A percentile compares a stretch with the other conserved stretches of the same genome.
Evolutionary conservation across 139 green algal species (phyloP).

Genomic region (Chlorella sorokiniana): DNA sequence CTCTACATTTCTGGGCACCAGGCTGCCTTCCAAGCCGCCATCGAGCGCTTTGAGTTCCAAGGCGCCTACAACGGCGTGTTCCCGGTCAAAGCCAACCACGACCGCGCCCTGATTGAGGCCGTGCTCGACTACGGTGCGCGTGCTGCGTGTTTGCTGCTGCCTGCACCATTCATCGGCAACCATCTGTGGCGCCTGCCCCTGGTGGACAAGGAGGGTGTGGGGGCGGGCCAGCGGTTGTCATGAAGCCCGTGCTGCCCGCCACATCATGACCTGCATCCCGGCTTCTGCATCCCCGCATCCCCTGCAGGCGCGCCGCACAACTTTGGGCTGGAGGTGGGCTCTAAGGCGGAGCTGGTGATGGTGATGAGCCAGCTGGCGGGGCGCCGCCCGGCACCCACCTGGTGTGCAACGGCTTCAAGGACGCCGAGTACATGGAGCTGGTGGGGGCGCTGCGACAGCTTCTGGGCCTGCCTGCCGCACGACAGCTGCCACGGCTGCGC

Average conservation of each 20-base stretch:
- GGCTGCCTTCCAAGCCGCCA: slow-evolving; percentile 37
- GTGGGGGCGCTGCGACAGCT: slow-evolving; percentile 27
- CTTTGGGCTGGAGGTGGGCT: slow-evolving; percentile 71
- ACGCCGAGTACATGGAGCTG: slow-evolving; percentile 69
- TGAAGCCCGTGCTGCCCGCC: too few relatives aligned
- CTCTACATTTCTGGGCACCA: background rate
- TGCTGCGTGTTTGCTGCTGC: background rate
- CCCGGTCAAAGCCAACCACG: slow-evolving; percentile 74
- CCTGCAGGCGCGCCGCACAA: slow-evolving; percentile 18
- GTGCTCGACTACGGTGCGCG: slow-evolving; percentile 50
- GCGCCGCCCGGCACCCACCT: slow-evolving; percentile 43
- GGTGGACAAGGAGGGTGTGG: background rate
- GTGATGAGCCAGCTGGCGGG: slow-evolving; percentile 44
- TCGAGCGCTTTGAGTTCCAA: slow-evolving; percentile 36
- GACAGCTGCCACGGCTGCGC: too few relatives aligned
- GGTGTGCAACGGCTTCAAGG: slow-evolving; percentile 82
- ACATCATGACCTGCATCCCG: background rate
- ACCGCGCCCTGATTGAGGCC: slow-evolving; percentile 51
- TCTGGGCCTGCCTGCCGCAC: too few relatives aligned
- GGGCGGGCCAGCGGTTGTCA: too few relatives aligned
- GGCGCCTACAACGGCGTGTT: slow-evolving; percentile 61
- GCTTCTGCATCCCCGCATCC: background rate
- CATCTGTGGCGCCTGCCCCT: background rate
- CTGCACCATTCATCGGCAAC: background rate
- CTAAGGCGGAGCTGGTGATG: slow-evolving; percentile 73